A percentile compares a stretch with the other conserved stretches of the same genome.
phyloP scores from a whole-genome alignment of 2,329 filamentous ascomycete species.

The Trichoderma guizhouense region DNA sequence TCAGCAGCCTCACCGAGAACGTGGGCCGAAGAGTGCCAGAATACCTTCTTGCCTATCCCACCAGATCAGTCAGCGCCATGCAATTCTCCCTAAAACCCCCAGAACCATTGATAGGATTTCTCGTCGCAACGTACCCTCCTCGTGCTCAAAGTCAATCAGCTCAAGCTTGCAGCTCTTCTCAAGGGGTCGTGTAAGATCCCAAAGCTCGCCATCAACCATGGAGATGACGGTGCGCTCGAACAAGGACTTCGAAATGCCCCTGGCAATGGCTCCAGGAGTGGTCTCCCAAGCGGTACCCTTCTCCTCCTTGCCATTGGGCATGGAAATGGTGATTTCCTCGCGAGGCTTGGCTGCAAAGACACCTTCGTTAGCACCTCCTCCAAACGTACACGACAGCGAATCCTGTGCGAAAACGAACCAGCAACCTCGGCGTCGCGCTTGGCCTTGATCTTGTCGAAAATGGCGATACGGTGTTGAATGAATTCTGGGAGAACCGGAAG shows the following conservation, averaged over 20 bases:
- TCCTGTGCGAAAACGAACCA: constrained; percentile 30
- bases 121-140: constrained; percentile 30
- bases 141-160: constrained; percentile 72
- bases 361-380: background rate
- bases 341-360: constrained; percentile 55
- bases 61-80: constrained; percentile 11
- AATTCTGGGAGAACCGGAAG: constrained; percentile 62
- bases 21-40: constrained; percentile 97
- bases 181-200: constrained; percentile 88
- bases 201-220: constrained; percentile 77
- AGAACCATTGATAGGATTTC: background rate
- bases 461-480: constrained; percentile 75
- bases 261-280: constrained; percentile 75
- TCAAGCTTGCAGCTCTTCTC: constrained; percentile 85
- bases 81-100: background rate
- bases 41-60: constrained; percentile 74
- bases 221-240: constrained; percentile 86
- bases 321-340: constrained; percentile 69
- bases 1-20: constrained; percentile 94
- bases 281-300: constrained; percentile 86
- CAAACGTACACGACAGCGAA: background rate
- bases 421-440: constrained; percentile 72
- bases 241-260: constrained; percentile 77
- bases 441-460: constrained; percentile 87
- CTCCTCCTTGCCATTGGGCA: constrained; percentile 68